These are phyloP conservation scores for Pisolithus albus DNA, from an alignment of 768 basidiomycete genomes.

Conservation along the genomic window DNA sequence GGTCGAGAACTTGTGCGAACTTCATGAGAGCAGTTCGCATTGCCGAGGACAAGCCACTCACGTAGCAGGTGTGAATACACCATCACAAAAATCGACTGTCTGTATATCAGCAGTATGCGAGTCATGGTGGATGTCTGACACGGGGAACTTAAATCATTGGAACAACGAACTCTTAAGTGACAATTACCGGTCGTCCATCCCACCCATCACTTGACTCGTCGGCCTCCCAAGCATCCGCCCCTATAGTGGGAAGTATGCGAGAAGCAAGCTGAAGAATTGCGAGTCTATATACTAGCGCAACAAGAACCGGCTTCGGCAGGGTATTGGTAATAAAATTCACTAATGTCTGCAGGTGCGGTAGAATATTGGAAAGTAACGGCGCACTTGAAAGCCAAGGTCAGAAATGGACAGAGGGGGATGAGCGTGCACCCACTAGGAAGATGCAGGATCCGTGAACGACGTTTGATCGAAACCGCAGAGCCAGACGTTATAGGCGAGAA, in stretches of 20 bases:
- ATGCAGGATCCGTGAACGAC: slow-evolving; percentile 65
- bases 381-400: slow-evolving; percentile 37
- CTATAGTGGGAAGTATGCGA: slow-evolving; percentile 77
- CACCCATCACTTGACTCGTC: slow-evolving; percentile 61
- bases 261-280: slow-evolving; percentile 76
- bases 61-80: slow-evolving; percentile 83
- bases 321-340: slow-evolving; percentile 80
- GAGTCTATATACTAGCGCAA: slow-evolving; percentile 76
- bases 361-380: slow-evolving; percentile 69
- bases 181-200: slow-evolving; percentile 60
- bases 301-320: slow-evolving; percentile 75
- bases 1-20: slow-evolving; percentile 63
- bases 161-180: not conserved
- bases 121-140: slow-evolving; percentile 70
- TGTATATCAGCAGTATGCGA: slow-evolving; percentile 69
- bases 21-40: not conserved
- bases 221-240: slow-evolving; percentile 70
- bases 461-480: slow-evolving; percentile 75
- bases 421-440: slow-evolving; percentile 58
- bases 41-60: slow-evolving; percentile 33
- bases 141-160: slow-evolving; percentile 4
- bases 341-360: slow-evolving; percentile 74
- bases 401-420: not conserved
- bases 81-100: slow-evolving; percentile 77
- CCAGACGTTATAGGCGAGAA: slow-evolving; percentile 90